Evolutionary conservation across 352 stramenopile species (phyloP).

Genomic region (Pythium oligandrum): DNA sequence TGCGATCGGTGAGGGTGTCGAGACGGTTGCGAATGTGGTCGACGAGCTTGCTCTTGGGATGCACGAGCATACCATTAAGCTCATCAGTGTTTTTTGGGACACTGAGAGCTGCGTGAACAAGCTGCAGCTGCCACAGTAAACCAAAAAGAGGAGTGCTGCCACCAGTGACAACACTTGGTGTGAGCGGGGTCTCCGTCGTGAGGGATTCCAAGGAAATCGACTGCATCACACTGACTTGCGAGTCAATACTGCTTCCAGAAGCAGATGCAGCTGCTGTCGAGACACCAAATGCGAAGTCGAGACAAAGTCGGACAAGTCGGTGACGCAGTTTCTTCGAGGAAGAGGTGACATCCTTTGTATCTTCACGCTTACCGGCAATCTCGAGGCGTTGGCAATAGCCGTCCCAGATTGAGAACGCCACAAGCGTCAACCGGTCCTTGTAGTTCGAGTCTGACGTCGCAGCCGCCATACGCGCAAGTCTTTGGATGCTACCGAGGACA

Average conservation of each 20-base stretch:
- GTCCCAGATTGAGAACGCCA: constrained; percentile 24
- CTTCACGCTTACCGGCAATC: not conserved
- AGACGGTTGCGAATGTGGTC: constrained; percentile 16
- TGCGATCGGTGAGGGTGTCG: not conserved
- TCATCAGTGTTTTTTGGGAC: constrained; percentile 14
- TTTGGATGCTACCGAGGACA: constrained; percentile 34
- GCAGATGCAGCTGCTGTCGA: constrained; percentile 2
- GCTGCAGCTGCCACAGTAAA: constrained; percentile 33
- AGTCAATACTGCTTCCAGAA: constrained; percentile 9
- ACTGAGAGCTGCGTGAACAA: constrained; percentile 34
- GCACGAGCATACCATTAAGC: constrained; percentile 27
- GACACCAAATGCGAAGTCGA: constrained; percentile 55
- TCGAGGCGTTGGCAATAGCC: constrained; percentile 41
- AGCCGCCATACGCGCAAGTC: constrained; percentile 15
- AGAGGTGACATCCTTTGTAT: too few species aligned
- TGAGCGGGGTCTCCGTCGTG: constrained; percentile 3
- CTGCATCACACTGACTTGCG: constrained; percentile 10
- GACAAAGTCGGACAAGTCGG: constrained; percentile 36
- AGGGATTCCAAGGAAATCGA: constrained; percentile 10
- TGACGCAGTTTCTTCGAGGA: constrained; percentile 25
- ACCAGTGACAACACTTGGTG: too few species aligned
- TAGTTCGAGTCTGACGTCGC: constrained; percentile 4
- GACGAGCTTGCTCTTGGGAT: constrained; percentile 45
- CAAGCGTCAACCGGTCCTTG: constrained; percentile 6
- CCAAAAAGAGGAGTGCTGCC: too few species aligned